Conservation (phyloP, 331 rosid genomes). For the Spiraea crenata region DNA sequence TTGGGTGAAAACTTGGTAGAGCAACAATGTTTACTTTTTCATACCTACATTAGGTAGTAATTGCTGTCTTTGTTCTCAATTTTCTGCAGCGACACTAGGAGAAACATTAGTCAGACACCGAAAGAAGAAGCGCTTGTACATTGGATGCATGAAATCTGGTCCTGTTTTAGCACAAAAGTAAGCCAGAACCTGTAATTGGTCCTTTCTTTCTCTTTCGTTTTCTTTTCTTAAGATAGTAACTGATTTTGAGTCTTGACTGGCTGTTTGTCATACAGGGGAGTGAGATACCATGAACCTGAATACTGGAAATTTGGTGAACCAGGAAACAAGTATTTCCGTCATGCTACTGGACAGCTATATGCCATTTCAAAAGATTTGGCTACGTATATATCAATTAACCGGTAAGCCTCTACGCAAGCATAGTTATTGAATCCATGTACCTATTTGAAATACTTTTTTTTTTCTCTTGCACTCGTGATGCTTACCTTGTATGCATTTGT, state of each 20-base stretch:
- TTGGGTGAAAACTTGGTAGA: not conserved
- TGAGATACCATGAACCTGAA: conserved; percentile 97
- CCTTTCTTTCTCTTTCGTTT: not conserved
- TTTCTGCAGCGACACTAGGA: conserved; percentile 81
- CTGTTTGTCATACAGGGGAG: conserved; percentile 63
- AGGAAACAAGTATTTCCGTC: conserved; percentile 97
- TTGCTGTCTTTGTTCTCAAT: conserved; percentile 24
- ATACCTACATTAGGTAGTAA: not conserved
- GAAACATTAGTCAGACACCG: conserved; percentile 88
- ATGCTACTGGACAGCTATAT: conserved; percentile 95
- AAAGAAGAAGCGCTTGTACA: conserved; percentile 67
- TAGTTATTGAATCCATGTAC: conserved; percentile 6
- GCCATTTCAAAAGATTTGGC: conserved; percentile 95
- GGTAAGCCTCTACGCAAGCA: conserved; percentile 43
- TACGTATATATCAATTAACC: conserved; percentile 71
- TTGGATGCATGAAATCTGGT: conserved; percentile 99
- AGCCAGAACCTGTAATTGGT: conserved; percentile 11
- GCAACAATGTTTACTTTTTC: not conserved
- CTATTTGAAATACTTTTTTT: not conserved
- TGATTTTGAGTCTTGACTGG: conserved; percentile 25
- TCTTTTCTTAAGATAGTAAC: conserved; percentile 5
- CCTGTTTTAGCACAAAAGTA: conserved; percentile 88
- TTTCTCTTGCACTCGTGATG: conserved; percentile 10
- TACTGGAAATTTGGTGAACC: conserved; percentile 92
- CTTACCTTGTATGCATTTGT: conserved; percentile 21